Evolutionary conservation across 2,329 filamentous ascomycete species (phyloP).

Genomic region (Acrocalymma vagum): DNA sequence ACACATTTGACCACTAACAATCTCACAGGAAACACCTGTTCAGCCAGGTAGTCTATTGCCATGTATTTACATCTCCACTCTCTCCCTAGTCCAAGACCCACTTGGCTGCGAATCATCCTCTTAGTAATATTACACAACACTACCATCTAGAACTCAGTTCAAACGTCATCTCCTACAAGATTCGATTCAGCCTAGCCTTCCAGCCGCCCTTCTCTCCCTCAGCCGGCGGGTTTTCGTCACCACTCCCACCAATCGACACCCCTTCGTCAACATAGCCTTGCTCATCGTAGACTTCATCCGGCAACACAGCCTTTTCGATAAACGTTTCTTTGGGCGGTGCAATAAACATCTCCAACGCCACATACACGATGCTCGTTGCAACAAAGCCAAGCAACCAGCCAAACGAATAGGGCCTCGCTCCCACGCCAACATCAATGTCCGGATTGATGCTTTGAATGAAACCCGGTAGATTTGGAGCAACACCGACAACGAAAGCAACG

Average conservation of each 20-base stretch:
- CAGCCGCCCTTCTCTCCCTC: slow-evolving; percentile 40
- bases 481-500: slow-evolving; percentile 64
- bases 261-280: slow-evolving; percentile 39
- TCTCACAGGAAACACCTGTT: slow-evolving; percentile 4
- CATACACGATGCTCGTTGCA: slow-evolving; percentile 64
- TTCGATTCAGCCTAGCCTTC: slow-evolving; percentile 41
- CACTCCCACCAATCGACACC: slow-evolving; percentile 29
- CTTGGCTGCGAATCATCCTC: slow-evolving; percentile 5
- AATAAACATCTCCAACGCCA: slow-evolving; percentile 57
- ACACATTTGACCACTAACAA: slow-evolving; percentile 2
- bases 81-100: neutral
- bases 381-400: slow-evolving; percentile 73
- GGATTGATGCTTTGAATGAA: slow-evolving; percentile 56
- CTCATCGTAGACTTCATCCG: slow-evolving; percentile 49
- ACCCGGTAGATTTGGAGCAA: slow-evolving; percentile 66
- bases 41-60: neutral
- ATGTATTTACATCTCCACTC: neutral
- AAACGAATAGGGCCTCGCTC: slow-evolving; percentile 67
- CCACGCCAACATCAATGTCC: slow-evolving; percentile 53
- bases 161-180: slow-evolving; percentile 32
- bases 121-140: slow-evolving; percentile 1
- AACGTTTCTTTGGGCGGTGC: slow-evolving; percentile 59
- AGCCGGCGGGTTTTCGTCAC: slow-evolving; percentile 27
- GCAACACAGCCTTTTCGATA: slow-evolving; percentile 50
- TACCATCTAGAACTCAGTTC: neutral